Percentiles rank a stretch among this genome's conserved stretches.
Conservation (phyloP, 352 stramenopile genomes). For the Globisporangium carolinianum region DNA sequence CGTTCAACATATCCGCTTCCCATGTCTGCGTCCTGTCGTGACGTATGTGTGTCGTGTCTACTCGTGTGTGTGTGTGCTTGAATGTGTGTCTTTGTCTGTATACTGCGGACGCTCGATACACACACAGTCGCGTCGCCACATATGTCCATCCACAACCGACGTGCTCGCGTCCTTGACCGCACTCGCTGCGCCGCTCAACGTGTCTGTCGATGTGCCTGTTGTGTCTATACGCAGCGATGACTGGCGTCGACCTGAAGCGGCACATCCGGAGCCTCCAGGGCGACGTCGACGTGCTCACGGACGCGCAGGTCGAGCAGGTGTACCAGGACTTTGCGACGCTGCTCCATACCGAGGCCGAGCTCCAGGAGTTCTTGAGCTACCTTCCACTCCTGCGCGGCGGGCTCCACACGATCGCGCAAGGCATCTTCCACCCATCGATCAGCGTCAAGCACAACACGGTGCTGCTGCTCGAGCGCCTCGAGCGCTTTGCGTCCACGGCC, state of each 20-base stretch:
- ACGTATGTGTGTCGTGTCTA: neutral
- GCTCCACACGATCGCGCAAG: slow-evolving; percentile 75
- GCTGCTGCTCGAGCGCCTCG: slow-evolving; percentile 77
- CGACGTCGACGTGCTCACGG: slow-evolving; percentile 67
- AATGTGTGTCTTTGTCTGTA: too few relatives aligned
- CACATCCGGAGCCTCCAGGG: slow-evolving; percentile 75
- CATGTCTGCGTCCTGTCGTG: slow-evolving; percentile 38
- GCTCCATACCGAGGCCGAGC: slow-evolving; percentile 63
- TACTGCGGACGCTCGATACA: neutral
- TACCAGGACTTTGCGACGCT: slow-evolving; percentile 77
- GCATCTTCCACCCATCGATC: slow-evolving; percentile 82
- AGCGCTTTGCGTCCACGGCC: slow-evolving; percentile 67
- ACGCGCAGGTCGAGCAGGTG: slow-evolving; percentile 72
- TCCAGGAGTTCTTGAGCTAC: slow-evolving; percentile 83
- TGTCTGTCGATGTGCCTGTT: neutral
- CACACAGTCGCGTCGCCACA: too few relatives aligned
- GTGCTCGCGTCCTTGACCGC: slow-evolving; percentile 33
- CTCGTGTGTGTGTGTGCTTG: too few relatives aligned
- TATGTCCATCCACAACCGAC: neutral
- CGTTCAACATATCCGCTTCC: slow-evolving; percentile 82
- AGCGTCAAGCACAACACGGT: slow-evolving; percentile 88
- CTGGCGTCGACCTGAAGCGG: slow-evolving; percentile 69
- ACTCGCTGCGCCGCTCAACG: too few relatives aligned
- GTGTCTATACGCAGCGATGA: slow-evolving; percentile 68
- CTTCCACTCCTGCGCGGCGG: slow-evolving; percentile 69